Conservation (phyloP, 768 basidiomycete species). For the Tricholomella constricta region DNA sequence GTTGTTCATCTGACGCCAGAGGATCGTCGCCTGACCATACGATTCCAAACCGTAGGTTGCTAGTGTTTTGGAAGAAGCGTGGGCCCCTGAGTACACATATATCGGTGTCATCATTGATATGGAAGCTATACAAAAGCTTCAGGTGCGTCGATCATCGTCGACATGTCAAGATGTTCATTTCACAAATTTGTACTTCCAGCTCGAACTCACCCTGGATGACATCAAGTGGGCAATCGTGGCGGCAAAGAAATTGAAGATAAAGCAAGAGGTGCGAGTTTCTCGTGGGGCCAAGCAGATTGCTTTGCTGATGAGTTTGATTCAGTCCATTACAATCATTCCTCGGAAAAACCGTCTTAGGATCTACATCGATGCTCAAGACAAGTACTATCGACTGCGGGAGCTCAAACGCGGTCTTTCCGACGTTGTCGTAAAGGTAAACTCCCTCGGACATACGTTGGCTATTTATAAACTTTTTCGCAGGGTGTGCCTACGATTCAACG, state of each 20-base stretch:
- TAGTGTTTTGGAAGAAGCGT: slow-evolving; percentile 91
- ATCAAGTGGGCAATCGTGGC: slow-evolving; percentile 90
- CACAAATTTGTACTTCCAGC: slow-evolving; percentile 40
- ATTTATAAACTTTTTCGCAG: slow-evolving; percentile 35
- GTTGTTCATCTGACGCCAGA: slow-evolving; percentile 20
- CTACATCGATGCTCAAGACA: slow-evolving; percentile 76
- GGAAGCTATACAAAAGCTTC: slow-evolving; percentile 85
- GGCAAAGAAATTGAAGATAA: slow-evolving; percentile 90
- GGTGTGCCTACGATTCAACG: slow-evolving; percentile 87
- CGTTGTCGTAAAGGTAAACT: slow-evolving; percentile 83
- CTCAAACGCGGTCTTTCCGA: slow-evolving; percentile 82
- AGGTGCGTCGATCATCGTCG: slow-evolving; percentile 46
- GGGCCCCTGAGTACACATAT: slow-evolving; percentile 91
- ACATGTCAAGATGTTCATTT: background rate
- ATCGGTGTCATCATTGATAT: slow-evolving; percentile 91
- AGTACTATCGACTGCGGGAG: slow-evolving; percentile 82
- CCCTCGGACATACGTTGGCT: background rate
- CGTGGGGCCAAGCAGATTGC: background rate
- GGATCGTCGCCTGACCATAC: background rate
- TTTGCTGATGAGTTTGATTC: slow-evolving; percentile 7
- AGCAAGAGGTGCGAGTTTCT: slow-evolving; percentile 62
- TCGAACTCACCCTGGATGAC: slow-evolving; percentile 91
- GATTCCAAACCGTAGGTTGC: slow-evolving; percentile 61
- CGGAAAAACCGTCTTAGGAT: slow-evolving; percentile 75
- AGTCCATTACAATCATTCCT: slow-evolving; percentile 80